Base-by-base conservation (phyloP, 2,329 filamentous ascomycete genomes). In the Aspergillus floridensis region DNA sequence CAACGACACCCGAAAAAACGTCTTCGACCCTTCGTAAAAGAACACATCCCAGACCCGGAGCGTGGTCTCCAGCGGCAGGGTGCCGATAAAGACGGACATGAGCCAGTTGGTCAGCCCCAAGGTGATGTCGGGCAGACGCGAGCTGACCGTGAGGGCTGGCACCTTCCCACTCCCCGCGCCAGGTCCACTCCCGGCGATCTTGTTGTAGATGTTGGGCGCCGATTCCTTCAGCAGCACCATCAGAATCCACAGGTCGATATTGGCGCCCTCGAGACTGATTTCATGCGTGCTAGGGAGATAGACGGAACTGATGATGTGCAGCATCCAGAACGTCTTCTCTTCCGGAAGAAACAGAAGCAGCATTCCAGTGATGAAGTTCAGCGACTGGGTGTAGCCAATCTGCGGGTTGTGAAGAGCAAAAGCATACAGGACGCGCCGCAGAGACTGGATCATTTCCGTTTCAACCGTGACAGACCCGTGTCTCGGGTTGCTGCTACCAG, bases 41-140 rank as follows among this genome's bases (percentile, higher is more conserved):
- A 98, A 93, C 1, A 92, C 86, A 68, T 98, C 93, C 93, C 93
- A 98, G 1, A 97, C 91, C 7, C 93, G 89, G 19, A 97, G 83
- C 0, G 93, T 93, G 19, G 89, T 92, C 77, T 98, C 93, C 62
- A 96, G 92, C 2, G 93, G 93, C 19, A 98, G 80, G 0, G 91
- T 96, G 56, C 93, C 92, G 62, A 97, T 95, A 74, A 95, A 97
- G 68, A 95, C 90, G 52, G 91, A 96, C 93, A 98, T 97, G 75
- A 98, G 96, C 93, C 93, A 98, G 4, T 93, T 91, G 10, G 93
- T 96, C 75, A 95, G 92, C 66, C 92, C 96, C 5, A 98, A 83
- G 0, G 91, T 95, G 65, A 98, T 93, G 12, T 93, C 93, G 0
- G 93, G 93, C 11, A 97, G 83, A 4, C 89, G 84, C 8, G 76